Percentiles rank a stretch among this genome's conserved stretches.
phyloP scores from a whole-genome alignment of 306 rosid species.

The Lathyrus tuberosus region DNA sequence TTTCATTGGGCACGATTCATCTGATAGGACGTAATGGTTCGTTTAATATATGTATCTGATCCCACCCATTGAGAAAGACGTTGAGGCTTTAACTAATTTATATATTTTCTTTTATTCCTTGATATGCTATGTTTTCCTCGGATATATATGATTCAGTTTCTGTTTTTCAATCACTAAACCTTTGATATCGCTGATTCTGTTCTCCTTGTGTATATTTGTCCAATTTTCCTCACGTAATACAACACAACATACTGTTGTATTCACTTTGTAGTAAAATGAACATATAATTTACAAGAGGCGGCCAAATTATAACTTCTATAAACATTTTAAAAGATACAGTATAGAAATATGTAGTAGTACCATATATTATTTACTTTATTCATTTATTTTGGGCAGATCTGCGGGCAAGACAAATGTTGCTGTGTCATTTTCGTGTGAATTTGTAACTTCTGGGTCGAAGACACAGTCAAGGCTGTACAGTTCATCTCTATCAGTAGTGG shows the following conservation, averaged over 20 bases:
- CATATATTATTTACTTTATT: constrained; percentile 14
- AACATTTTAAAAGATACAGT: constrained; percentile 12
- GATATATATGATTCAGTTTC: constrained; percentile 5
- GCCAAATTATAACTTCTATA: constrained; percentile 11
- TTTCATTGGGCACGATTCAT: constrained; percentile 1
- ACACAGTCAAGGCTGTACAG: constrained; percentile 55
- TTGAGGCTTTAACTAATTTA: background rate
- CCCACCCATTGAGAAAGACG: background rate
- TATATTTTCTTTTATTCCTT: background rate
- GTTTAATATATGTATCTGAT: background rate
- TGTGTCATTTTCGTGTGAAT: constrained; percentile 76
- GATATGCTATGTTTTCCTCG: background rate
- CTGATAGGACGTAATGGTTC: constrained; percentile 2
- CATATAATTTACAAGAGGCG: background rate
- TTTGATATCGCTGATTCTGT: background rate
- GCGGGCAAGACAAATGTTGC: constrained; percentile 76
- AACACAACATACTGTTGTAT: constrained; percentile 1
- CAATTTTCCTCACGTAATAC: background rate
- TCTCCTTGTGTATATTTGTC: background rate
- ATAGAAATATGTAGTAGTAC: constrained; percentile 10
- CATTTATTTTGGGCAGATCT: constrained; percentile 58
- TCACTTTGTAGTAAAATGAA: constrained; percentile 4
- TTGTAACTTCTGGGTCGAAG: constrained; percentile 54
- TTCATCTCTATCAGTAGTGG: constrained; percentile 71
- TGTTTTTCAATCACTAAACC: background rate